phyloP scores from a whole-genome alignment of 108 stramenopile genomes.

The Skeletonema costatum region DNA sequence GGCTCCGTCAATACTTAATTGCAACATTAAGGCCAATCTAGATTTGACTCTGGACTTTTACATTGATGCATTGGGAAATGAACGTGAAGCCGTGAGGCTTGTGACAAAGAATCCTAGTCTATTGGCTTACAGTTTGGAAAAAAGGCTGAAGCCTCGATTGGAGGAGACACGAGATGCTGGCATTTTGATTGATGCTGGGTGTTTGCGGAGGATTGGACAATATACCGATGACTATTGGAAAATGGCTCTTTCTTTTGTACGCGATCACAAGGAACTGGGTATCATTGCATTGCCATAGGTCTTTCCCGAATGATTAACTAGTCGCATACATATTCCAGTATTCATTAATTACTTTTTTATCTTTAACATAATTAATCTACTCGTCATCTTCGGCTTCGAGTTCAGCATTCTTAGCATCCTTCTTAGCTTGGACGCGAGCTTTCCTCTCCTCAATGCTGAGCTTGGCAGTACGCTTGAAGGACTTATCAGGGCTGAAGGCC shows the following conservation, averaged over 20 bases:
- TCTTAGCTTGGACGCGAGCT: slow-evolving; percentile 92
- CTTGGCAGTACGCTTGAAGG: slow-evolving; percentile 93
- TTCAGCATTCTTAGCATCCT: slow-evolving; percentile 92
- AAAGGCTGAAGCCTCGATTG: not conserved
- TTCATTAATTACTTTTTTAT: not conserved
- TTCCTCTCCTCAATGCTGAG: slow-evolving; percentile 92
- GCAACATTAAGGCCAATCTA: not conserved
- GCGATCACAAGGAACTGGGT: not conserved
- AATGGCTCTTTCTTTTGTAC: not conserved
- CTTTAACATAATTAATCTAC: slow-evolving; percentile 32
- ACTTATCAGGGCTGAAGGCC: slow-evolving; percentile 88
- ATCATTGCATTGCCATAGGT: not conserved
- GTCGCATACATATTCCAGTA: not conserved
- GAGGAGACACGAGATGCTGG: not conserved
- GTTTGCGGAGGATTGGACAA: not conserved
- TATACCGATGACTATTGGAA: not conserved
- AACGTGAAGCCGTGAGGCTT: not conserved
- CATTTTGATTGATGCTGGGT: not conserved
- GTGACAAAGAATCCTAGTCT: not conserved
- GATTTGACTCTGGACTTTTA: not conserved
- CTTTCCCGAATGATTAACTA: no score
- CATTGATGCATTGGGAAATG: slow-evolving; percentile 1
- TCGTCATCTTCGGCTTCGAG: slow-evolving; percentile 84
- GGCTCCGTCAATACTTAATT: not conserved
- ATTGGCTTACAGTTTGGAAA: slow-evolving; percentile 7